These are phyloP conservation scores for Pythium dissotocum DNA, from an alignment of 352 stramenopile species.

Conservation along the genomic window DNA sequence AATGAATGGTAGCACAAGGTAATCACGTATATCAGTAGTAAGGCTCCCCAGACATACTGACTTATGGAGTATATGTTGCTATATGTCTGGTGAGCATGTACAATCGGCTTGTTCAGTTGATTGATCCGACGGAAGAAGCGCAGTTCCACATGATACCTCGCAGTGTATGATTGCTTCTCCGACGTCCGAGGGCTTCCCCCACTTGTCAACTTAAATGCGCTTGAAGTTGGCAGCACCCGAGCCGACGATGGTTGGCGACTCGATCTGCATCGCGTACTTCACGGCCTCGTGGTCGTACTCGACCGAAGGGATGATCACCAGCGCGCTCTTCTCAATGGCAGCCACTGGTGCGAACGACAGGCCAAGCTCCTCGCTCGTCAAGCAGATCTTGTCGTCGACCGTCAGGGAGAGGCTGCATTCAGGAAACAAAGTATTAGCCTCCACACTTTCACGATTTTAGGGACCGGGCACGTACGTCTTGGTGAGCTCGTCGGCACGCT, in stretches of 20 bases:
- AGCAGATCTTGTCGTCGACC: conserved; percentile 78
- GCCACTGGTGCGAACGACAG: conserved; percentile 76
- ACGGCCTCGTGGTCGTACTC: conserved; percentile 71
- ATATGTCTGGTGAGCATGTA: not conserved
- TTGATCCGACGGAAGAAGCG: not conserved
- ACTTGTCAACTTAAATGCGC: conserved; percentile 58
- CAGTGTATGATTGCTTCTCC: not conserved
- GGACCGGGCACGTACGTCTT: conserved; percentile 53
- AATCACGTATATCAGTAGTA: not conserved
- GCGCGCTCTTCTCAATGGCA: conserved; percentile 67
- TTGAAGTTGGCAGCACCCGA: conserved; percentile 78
- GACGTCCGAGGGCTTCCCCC: not conserved
- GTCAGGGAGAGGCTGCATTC: conserved; percentile 61
- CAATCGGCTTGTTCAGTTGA: not conserved
- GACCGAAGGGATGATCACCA: conserved; percentile 76
- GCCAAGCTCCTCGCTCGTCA: conserved; percentile 66
- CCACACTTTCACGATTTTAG: not conserved
- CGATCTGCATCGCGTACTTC: conserved; percentile 72
- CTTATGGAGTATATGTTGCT: conserved; percentile 12
- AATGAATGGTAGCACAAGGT: not conserved
- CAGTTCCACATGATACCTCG: not conserved
- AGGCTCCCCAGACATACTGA: not conserved
- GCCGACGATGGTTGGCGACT: conserved; percentile 79
- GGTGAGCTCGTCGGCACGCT: conserved; percentile 64
- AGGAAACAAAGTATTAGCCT: not conserved